Evolutionary conservation across 345 rosid species (phyloP).

Genomic region (Cardiospermum halicacabum): DNA sequence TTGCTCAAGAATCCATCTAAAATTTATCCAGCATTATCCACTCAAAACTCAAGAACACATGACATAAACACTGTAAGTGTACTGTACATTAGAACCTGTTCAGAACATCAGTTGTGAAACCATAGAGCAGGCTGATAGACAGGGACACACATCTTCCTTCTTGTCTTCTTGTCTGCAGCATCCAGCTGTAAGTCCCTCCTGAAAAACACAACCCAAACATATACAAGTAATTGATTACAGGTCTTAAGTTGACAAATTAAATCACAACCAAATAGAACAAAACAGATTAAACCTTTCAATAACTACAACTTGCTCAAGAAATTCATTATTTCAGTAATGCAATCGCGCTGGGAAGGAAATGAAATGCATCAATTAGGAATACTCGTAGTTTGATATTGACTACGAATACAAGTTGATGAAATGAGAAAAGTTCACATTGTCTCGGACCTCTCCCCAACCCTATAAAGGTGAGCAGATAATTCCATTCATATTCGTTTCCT

Average conservation of each 20-base stretch:
- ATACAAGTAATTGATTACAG: background rate
- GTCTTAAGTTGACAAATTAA: background rate
- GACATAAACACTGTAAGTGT: background rate
- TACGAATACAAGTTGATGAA: too few relatives aligned
- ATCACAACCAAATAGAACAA: background rate
- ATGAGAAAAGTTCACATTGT: background rate
- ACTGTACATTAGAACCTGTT: background rate
- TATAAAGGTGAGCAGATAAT: too few relatives aligned
- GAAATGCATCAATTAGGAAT: too few relatives aligned
- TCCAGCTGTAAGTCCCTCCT: background rate
- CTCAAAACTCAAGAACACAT: background rate
- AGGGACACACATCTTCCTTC: background rate
- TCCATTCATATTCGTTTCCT: background rate
- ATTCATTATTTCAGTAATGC: too few relatives aligned
- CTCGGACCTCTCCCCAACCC: background rate
- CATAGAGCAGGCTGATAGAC: background rate
- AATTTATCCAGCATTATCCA: background rate
- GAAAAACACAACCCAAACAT: slow-evolving; percentile 1
- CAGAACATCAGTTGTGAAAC: background rate
- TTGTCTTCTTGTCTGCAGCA: background rate
- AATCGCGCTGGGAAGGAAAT: too few relatives aligned
- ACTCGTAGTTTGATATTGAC: too few relatives aligned
- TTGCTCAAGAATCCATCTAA: background rate
- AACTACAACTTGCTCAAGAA: too few relatives aligned
- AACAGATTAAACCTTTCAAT: background rate